Base-by-base conservation (phyloP, 1,284 basidiomycete genomes). In the Pulveroboletus sp. region DNA sequence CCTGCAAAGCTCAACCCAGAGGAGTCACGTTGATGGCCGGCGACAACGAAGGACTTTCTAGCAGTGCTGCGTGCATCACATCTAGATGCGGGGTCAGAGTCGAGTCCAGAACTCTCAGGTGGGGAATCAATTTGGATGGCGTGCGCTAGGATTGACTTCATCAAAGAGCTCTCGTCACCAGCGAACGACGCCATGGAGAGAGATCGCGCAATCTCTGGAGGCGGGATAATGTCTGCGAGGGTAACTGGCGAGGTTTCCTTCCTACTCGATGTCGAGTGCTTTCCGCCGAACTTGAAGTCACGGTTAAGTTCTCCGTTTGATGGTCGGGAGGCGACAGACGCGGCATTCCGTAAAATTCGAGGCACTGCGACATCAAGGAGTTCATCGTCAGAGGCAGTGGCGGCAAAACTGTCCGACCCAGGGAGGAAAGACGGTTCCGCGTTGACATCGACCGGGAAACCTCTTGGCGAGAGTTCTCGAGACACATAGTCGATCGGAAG, bases 211-310 rank as follows among this genome's bases (percentile, higher is more conserved):
- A 83, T 77, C 9, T 79, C 73, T 0, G 79, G 77, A 0, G 87
- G 82, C 7, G 89, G 88, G 43, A 91, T 86, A 69, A 91, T 89
- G 60, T 91, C 86, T 0, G 87, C 84, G 17, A 90, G 73, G 2
- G 86, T 88, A 53, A 87, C 66, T 0, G 61, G 60, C 62, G 54
- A 20, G 18, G 43, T 3, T 52, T 59, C 56, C 54, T 61, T 54
- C 61, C 60, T 35, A 50, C 44, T 43, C 48, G 66, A 15, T 15
- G 59, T 46, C 14, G 75, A 72, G 3, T 78, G 76, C 43, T 75
- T 74, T 28, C 87, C 87, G 29, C 89, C 88, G 60, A 91, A 91
- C 66, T 78, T 87, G 80, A 91, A 91, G 36, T 83, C 78, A 15
- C 74, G 78, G 62, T 90, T 85, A 43, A 91, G 78, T 58, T 84